Evolutionary conservation across 1,139 yeast species (phyloP).

Genomic region (Wickerhamomyces sp.): DNA sequence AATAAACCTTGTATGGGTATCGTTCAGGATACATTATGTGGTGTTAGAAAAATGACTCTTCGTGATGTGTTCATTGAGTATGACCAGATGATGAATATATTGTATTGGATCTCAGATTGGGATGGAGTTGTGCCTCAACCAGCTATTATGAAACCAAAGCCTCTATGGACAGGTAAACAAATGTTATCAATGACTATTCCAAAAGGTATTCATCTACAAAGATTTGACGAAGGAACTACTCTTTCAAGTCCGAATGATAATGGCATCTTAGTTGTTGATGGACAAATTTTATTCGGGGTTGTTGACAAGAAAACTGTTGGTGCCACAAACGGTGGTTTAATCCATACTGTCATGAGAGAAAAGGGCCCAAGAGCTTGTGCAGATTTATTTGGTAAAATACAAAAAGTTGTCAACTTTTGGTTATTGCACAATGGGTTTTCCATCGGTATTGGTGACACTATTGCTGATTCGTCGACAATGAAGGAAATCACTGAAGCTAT

Average conservation of each 20-base stretch:
- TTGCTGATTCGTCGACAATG: conserved; percentile 97
- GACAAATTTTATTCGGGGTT: conserved; percentile 85
- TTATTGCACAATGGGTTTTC: conserved; percentile 94
- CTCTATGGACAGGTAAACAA: conserved; percentile 97
- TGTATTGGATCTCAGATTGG: conserved; percentile 98
- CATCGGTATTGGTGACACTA: conserved; percentile 99
- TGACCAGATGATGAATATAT: conserved; percentile 93
- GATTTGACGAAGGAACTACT: conserved; percentile 90
- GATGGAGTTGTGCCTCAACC: conserved; percentile 99
- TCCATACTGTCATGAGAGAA: conserved; percentile 96
- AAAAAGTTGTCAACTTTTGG: conserved; percentile 96
- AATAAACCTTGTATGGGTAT: conserved; percentile 99
- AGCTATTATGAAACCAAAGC: conserved; percentile 89
- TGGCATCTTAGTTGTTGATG: conserved; percentile 25
- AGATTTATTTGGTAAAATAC: conserved; percentile 85
- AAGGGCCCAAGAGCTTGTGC: conserved; percentile 93
- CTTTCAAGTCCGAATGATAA: conserved; percentile 70
- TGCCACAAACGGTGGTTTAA: conserved; percentile 96
- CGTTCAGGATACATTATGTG: conserved; percentile 97
- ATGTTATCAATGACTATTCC: conserved; percentile 91
- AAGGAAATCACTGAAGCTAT: conserved; percentile 88
- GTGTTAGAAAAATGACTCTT: conserved; percentile 90
- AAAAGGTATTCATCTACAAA: conserved; percentile 87
- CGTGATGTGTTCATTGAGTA: conserved; percentile 86
- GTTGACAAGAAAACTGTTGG: conserved; percentile 98